phyloP scores from a whole-genome alignment of 257 asterid species.

The Asclepias syriaca region DNA sequence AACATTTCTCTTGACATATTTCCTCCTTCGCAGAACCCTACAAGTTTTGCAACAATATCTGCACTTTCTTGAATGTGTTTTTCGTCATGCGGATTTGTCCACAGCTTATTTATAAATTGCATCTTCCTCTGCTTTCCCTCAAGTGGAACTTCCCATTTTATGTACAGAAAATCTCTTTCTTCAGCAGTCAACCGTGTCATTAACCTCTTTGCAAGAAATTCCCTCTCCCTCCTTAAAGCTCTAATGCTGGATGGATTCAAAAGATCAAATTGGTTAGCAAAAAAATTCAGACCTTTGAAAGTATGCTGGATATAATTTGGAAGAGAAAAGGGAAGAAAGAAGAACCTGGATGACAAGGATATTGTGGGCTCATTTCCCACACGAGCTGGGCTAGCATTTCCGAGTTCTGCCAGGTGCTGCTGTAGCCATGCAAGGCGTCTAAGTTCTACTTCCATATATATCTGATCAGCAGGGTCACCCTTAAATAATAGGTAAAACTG shows the following conservation, averaged over 20 bases:
- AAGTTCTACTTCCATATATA: constrained; percentile 88
- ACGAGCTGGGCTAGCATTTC: constrained; percentile 73
- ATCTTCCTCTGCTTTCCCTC: constrained; percentile 79
- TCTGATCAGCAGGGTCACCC: constrained; percentile 86
- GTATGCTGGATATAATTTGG: no score
- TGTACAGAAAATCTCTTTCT: constrained; percentile 72
- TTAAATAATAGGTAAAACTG: constrained; percentile 83
- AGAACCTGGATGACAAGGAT: constrained; percentile 77
- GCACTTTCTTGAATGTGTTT: constrained; percentile 77
- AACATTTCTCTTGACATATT: constrained; percentile 87
- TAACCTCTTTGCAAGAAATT: constrained; percentile 81
- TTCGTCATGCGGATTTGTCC: constrained; percentile 69
- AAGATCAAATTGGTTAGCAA: background rate
- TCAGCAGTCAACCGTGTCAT: constrained; percentile 61
- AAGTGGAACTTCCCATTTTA: constrained; percentile 84
- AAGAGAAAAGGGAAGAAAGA: background rate
- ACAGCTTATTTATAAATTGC: constrained; percentile 76
- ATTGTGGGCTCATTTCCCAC: constrained; percentile 62
- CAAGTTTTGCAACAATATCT: constrained; percentile 83
- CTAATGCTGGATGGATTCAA: constrained; percentile 36
- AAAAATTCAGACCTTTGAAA: no score
- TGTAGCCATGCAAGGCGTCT: constrained; percentile 90
- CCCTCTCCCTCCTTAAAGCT: constrained; percentile 81
- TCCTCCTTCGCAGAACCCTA: constrained; percentile 72
- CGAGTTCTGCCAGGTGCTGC: constrained; percentile 69